Base-by-base conservation (phyloP, 108 stramenopile genomes). In the Fistulifera pelliculosa region DNA sequence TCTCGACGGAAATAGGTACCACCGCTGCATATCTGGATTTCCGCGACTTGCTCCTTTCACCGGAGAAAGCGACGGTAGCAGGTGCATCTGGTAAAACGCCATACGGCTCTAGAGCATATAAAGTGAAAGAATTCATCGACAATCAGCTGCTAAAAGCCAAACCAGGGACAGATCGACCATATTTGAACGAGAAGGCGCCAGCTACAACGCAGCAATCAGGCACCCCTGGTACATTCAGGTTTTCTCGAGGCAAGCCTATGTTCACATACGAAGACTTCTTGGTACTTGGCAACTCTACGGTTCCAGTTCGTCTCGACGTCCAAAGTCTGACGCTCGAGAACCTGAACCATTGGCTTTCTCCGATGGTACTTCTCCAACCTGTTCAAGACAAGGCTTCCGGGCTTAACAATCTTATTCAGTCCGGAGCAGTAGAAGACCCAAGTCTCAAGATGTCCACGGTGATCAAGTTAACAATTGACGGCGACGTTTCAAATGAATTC, bases 31-130 rank as follows among this genome's bases (percentile, higher is more conserved):
- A 35, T 50, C 43, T 81, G 27, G 83, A 85, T 58, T 71, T 81
- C 44, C 60, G 83, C 13, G 83, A 85, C 53, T 54, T 85, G 24
- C 54, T 85, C 11, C 41, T 73, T 41, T 25, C 51, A 23, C 40
- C 69, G 12, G 49, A 47, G 13, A 38, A 52, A 21, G 75, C 81
- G 3, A 27, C 23, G 12, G n/a, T 23, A 27, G 23, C 68, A 21
- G 78, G 77, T 57, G 81, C 61, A 8, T 65, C 47, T 2, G 77
- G 75, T 18, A 28, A 43, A 16, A 57, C 66, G 16, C 72, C 56
- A 3, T 85, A 81, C 52, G 83, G 83, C 22, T 52, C 75, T 41
- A 44, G 79, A 24, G 60, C 81, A 27, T 52, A 58, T 13, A 67
- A 61, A 64, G 57, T 61, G 0, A 51, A 63, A 31, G 62, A 63